A percentile compares a stretch with the other conserved stretches of the same genome.
Evolutionary conservation across 2,329 filamentous ascomycete genomes (phyloP).

Genomic region (Polychaeton citri): DNA sequence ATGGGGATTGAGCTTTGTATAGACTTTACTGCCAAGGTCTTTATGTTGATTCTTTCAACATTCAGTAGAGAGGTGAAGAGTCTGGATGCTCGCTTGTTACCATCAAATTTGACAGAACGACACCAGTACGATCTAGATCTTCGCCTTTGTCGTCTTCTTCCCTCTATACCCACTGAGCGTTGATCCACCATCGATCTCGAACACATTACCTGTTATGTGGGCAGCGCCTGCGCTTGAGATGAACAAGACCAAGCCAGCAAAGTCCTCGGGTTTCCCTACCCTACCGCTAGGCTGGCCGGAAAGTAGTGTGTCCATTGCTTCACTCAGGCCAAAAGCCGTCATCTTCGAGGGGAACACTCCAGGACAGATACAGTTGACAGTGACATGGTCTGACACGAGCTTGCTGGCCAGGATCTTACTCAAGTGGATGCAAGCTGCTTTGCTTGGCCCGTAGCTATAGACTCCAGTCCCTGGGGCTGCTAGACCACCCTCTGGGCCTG

Average conservation of each 20-base stretch:
- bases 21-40: too few species aligned
- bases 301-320: slow-evolving; percentile 35
- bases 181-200: slow-evolving; percentile 36
- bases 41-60: too few species aligned
- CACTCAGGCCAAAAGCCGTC: slow-evolving; percentile 36
- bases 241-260: slow-evolving; percentile 34
- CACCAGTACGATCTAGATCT: too few species aligned
- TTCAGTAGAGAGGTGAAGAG: too few species aligned
- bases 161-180: slow-evolving; percentile 29
- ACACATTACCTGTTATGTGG: slow-evolving; percentile 35
- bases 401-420: slow-evolving; percentile 41
- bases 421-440: slow-evolving; percentile 41
- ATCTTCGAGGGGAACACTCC: slow-evolving; percentile 44
- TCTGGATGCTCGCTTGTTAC: too few species aligned
- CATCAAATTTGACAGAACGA: too few species aligned
- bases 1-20: too few species aligned
- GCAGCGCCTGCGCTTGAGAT: slow-evolving; percentile 26
- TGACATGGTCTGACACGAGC: slow-evolving; percentile 38
- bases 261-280: slow-evolving; percentile 35
- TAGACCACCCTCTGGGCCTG: slow-evolving; percentile 35
- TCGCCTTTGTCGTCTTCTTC: slow-evolving; percentile 13
- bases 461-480: slow-evolving; percentile 30
- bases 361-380: slow-evolving; percentile 44
- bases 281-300: slow-evolving; percentile 32
- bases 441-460: slow-evolving; percentile 35